These are phyloP conservation scores for Hypoxylon rubiginosum DNA, from an alignment of 2,329 filamentous ascomycete species.

Conservation along the genomic window DNA sequence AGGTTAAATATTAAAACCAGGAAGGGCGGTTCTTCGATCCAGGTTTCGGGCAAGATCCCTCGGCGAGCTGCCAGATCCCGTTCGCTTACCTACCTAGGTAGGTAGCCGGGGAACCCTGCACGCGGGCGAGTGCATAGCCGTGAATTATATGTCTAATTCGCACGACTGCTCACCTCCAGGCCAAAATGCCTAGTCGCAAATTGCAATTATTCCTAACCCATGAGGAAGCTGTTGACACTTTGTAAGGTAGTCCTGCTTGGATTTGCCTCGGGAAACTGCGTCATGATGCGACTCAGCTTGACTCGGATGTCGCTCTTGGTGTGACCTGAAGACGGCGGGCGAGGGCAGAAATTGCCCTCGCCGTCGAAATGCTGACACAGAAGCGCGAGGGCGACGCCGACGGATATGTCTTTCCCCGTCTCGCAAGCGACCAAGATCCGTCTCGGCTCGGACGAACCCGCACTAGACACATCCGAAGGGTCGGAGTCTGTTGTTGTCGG, in stretches of 20 bases:
- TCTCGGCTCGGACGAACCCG: constrained; percentile 1
- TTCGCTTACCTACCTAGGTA: background rate
- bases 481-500: too few species aligned
- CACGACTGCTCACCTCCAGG: too few species aligned
- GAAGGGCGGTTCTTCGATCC: background rate
- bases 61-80: too few species aligned
- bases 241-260: constrained; percentile 88
- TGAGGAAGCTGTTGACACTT: constrained; percentile 90
- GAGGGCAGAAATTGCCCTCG: constrained; percentile 60
- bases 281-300: constrained; percentile 85
- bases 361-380: constrained; percentile 80
- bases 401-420: constrained; percentile 82
- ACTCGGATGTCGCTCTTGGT: constrained; percentile 84
- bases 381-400: constrained; percentile 82
- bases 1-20: background rate
- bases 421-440: constrained; percentile 76
- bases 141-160: background rate
- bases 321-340: constrained; percentile 54
- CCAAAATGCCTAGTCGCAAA: background rate
- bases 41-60: background rate
- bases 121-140: background rate
- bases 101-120: background rate
- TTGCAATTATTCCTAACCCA: constrained; percentile 59
- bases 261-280: constrained; percentile 81
- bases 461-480: constrained; percentile 45